Base-by-base conservation (phyloP, 2,329 filamentous ascomycete species). In the Aspergillus ruber region DNA sequence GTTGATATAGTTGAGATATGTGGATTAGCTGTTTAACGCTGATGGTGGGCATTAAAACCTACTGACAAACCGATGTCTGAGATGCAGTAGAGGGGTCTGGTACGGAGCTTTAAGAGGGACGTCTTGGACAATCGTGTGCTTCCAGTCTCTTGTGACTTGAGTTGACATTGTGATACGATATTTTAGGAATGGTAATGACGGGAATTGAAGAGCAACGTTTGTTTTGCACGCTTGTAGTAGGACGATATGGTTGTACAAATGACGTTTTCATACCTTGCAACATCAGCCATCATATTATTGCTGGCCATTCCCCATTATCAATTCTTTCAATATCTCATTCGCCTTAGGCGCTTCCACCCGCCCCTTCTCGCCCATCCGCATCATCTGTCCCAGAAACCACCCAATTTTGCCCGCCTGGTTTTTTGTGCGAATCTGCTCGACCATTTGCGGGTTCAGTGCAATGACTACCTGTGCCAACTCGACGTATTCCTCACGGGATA, bases 301-400 rank as follows among this genome's bases (percentile, higher is more conserved):
- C 10, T 29, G 25, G 10, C 25, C 10, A 12, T 29, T 29, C 45
- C 51, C 53, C 43, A 69, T 52, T 43, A 82, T 67, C 39, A 81
- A 56, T 57, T 74, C 69, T 48, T 71, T 70, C 29, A 86, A 62
- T 9, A 79, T 70, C 48, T 69, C 66, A 61, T 79, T 77, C 8
- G 82, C 83, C 57, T 74, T 75, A 48, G 73, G 71, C 4, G 83
- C 78, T 63, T 85, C 81, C 6, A 86, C 76, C 1, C 78, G 78
- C 1, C 82, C 82, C 50, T 81, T 79, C 23, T 76, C 73, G 23
- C 80, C 80, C 50, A 70, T 67, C 40, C 79, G 72, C 67, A 86
- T 82, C 79, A 86, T 84, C 63, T 84, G 79, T 9, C 84, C 84
- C 12, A 87, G 77, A 56, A 86, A 78, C 72, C 79, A 86, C 57